phyloP scores from a whole-genome alignment of 2,329 filamentous ascomycete genomes.

The Nemania diffusa region DNA sequence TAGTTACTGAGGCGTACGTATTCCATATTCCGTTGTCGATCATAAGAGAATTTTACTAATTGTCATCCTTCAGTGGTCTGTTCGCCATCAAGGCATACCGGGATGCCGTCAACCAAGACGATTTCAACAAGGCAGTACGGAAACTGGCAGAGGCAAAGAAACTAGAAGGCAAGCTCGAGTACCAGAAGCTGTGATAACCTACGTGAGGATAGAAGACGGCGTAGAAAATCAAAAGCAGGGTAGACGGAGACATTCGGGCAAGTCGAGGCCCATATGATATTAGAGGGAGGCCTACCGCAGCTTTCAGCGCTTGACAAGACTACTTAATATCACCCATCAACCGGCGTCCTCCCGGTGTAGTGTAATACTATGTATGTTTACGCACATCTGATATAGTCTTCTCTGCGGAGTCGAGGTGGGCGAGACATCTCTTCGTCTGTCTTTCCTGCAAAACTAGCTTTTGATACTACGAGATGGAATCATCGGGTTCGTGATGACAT shows the following conservation, averaged over 20 bases:
- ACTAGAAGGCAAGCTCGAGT: constrained; percentile 96
- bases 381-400: not conserved
- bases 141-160: constrained; percentile 99
- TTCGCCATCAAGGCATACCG: constrained; percentile 99
- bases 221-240: not conserved
- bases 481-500: not conserved
- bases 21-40: not conserved
- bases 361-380: constrained; percentile 34
- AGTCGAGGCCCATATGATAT: not conserved
- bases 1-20: constrained; percentile 96
- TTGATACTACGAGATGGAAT: not conserved
- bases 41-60: constrained; percentile 44
- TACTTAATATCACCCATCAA: not conserved
- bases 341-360: constrained; percentile 3
- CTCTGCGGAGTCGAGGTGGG: not conserved
- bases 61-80: constrained; percentile 71
- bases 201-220: not conserved
- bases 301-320: not conserved
- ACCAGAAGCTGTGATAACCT: constrained; percentile 83
- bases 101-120: constrained; percentile 95
- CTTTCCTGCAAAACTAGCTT: not conserved
- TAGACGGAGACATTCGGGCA: not conserved
- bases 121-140: constrained; percentile 98
- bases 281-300: not conserved
- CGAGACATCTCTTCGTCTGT: constrained; percentile 3